These are phyloP conservation scores for Salix brachista DNA, from an alignment of 345 rosid genomes.

Conservation along the genomic window DNA sequence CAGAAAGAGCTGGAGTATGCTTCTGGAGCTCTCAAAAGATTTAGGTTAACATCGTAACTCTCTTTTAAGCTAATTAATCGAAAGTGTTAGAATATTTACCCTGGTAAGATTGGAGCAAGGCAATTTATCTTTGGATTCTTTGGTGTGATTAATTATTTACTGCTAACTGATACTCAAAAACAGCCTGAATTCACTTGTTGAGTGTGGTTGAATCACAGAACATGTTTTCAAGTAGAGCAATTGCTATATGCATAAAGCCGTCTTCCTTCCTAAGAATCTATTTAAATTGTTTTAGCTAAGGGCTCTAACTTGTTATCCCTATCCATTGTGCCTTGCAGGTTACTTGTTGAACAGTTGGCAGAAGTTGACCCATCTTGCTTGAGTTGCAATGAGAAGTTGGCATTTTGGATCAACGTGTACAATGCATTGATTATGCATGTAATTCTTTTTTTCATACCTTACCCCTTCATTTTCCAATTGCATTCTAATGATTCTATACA, in stretches of 20 bases:
- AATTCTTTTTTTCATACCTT: constrained; percentile 20
- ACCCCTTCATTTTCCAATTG: neutral
- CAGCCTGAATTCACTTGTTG: neutral
- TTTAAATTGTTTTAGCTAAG: neutral
- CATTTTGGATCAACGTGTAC: constrained; percentile 95
- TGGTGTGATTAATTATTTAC: neutral
- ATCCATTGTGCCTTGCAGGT: constrained; percentile 36
- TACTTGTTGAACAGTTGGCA: constrained; percentile 82
- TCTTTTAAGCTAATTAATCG: neutral
- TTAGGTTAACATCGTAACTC: constrained; percentile 49
- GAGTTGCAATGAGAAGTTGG: constrained; percentile 75
- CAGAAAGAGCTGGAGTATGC: constrained; percentile 91
- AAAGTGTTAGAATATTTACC: neutral
- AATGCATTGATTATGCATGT: constrained; percentile 98
- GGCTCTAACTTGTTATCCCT: neutral
- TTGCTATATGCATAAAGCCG: neutral
- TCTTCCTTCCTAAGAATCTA: neutral
- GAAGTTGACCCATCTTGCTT: constrained; percentile 72
- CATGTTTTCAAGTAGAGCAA: neutral
- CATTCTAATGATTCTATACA: neutral
- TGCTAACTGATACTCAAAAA: neutral
- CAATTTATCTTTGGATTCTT: neutral
- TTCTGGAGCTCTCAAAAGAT: constrained; percentile 77
- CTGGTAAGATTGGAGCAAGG: neutral
- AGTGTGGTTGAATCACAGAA: neutral